Evolutionary conservation across 2,329 filamentous ascomycete species (phyloP).

Genomic region (Pseudogymnoascus sp.): DNA sequence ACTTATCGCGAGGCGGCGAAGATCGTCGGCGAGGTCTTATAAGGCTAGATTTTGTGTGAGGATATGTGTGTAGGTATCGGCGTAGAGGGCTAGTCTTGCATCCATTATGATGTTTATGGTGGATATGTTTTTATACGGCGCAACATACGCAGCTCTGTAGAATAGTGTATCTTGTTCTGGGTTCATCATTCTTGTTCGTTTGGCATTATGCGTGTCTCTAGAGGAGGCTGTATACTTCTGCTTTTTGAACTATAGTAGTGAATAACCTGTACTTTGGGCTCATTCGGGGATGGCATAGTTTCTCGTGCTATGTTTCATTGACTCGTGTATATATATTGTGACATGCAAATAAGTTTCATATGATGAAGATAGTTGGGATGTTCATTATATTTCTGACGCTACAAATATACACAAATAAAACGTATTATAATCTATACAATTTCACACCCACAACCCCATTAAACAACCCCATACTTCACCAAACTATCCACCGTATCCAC

Average conservation of each 20-base stretch:
- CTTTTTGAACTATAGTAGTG: not conserved
- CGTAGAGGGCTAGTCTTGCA: constrained; percentile 4
- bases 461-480: constrained; percentile 10
- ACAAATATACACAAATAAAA: not conserved
- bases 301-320: not conserved
- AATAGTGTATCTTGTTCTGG: constrained; percentile 7
- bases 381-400: not conserved
- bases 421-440: not conserved
- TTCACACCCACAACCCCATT: not conserved
- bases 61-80: constrained; percentile 8
- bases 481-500: constrained; percentile 13
- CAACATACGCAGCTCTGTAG: constrained; percentile 7
- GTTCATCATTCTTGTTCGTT: not conserved
- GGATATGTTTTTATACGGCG: constrained; percentile 10
- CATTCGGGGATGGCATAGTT: not conserved
- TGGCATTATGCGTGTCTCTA: not conserved
- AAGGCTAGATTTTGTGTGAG: constrained; percentile 28
- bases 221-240: constrained; percentile 1
- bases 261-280: not conserved
- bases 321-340: constrained; percentile 1
- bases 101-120: constrained; percentile 1
- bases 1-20: constrained; percentile 97
- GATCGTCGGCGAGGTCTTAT: constrained; percentile 94
- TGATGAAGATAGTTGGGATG: not conserved
- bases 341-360: not conserved